A percentile compares a stretch with the other conserved stretches of the same genome.
These are phyloP conservation scores for Geranium brycei DNA, from an alignment of 345 rosid genomes.

Conservation along the genomic window DNA sequence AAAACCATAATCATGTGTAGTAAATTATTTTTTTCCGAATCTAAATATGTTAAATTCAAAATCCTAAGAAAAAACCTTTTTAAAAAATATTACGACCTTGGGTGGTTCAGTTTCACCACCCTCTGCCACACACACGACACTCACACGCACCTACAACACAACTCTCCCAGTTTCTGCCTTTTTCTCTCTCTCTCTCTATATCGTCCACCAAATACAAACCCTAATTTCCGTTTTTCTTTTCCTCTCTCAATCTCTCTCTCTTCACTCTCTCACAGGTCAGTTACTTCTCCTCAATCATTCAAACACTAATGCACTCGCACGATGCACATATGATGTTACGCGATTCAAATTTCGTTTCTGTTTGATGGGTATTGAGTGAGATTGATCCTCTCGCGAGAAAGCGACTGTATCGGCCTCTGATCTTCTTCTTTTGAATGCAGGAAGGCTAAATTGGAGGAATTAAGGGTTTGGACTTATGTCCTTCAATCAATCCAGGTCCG, in stretches of 20 bases:
- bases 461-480: conserved; percentile 63
- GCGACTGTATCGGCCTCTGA: neutral
- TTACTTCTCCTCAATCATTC: no score
- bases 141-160: neutral
- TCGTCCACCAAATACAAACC: neutral
- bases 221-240: neutral
- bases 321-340: no score
- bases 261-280: neutral
- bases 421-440: neutral
- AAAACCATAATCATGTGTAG: no score
- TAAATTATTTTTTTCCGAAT: no score
- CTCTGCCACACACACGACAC: no score
- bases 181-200: neutral
- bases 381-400: neutral
- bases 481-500: conserved; percentile 88
- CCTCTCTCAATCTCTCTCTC: no score
- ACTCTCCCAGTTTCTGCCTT: neutral
- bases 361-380: neutral
- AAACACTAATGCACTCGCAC: no score
- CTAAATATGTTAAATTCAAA: no score
- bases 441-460: conserved; percentile 6
- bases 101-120: no score
- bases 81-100: no score
- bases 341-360: neutral
- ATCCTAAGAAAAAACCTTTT: no score